Evolutionary conservation across 306 rosid species (phyloP), one percentile per base, ranked within the genome.

Genomic region (Gillenia trifoliata): DNA sequence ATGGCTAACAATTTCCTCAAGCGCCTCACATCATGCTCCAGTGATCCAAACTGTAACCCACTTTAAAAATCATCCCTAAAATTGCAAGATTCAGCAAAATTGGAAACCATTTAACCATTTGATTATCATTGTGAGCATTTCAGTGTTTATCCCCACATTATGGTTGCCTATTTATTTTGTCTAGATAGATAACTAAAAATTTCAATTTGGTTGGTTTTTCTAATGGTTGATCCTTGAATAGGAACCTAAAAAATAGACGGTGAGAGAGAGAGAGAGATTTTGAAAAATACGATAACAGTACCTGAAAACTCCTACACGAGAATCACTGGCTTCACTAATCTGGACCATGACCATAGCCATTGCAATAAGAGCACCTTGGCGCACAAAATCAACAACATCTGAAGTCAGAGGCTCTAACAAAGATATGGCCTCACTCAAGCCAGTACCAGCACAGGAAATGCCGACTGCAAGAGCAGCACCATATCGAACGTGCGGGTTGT

Each of bases 321-420:
- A 86, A 78, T 94, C 97, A 78, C 96, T 88, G 71, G 99, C 97
- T 80, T 94, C 99, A 73, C 96, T 94, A 59, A 73, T 94, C 88
- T 94, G 97, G 59, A 94, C 96, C 95, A 91, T 87, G 72, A 94
- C 99, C 99, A 94, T 94, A 62, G 99, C 97, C 99, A 90, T 91
- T 60, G 99, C 99, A 78, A 94, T 90, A 52, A 94, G 97, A 34
- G 99, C 99, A 66, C 97, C 99, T 89, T 94, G 99, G 61, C 99
- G 95, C 62, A 90, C 99, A 81, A 94, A 94, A 83, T 94, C 99
- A 79, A 94, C 97, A 30, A 90, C 97, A 86, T 94, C 97, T 4
- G 93, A 94, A 28, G 99, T 94, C 82, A 91, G 79, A 70, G 99
- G 97, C 90, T 94, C 99, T 76, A 94, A 77, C 84, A 94, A 80